Conservation (phyloP, 306 rosid genomes). For the Cucumis cinereus region DNA sequence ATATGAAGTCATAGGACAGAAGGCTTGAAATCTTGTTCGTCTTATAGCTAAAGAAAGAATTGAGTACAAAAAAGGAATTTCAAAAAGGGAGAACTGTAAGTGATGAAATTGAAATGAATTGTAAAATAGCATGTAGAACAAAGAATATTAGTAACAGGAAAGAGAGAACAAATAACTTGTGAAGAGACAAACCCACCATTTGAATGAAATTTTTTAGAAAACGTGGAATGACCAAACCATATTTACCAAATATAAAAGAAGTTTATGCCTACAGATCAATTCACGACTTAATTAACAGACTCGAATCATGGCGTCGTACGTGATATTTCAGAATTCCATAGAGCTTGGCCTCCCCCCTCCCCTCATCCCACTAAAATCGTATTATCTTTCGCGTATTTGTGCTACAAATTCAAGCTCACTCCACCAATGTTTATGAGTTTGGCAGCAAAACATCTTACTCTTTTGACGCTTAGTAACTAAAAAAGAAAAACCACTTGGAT, state of each 20-base stretch:
- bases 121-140: not conserved
- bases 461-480: not conserved
- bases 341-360: not conserved
- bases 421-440: not conserved
- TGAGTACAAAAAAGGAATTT: not conserved
- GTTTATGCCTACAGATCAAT: not conserved
- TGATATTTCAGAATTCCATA: not conserved
- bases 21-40: not conserved
- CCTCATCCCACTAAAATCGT: not conserved
- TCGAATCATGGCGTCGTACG: not conserved
- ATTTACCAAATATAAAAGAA: not conserved
- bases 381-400: not conserved
- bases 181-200: not conserved
- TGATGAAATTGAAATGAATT: not conserved
- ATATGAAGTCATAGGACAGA: not conserved
- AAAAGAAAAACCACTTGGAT: not conserved
- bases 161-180: not conserved
- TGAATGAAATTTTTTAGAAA: not conserved
- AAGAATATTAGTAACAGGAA: not conserved
- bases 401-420: not conserved
- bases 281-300: not conserved
- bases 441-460: not conserved
- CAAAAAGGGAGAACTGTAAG: not conserved
- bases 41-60: not conserved
- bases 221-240: not conserved